Conservation (phyloP, 805 yeast genomes). For the Candida mattraensis region DNA sequence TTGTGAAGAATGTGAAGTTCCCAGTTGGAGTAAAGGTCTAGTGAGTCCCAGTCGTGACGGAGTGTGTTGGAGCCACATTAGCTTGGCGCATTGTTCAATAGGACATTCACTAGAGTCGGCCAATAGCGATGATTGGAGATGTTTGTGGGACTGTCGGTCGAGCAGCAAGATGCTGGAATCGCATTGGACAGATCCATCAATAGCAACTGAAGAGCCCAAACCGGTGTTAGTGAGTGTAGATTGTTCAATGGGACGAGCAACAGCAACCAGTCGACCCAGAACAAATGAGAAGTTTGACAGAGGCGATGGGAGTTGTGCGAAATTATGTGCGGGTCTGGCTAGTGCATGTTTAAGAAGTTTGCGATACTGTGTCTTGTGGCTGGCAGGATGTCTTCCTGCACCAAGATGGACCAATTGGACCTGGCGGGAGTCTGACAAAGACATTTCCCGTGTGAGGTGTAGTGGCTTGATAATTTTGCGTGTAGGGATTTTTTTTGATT, state of each 20-base stretch:
- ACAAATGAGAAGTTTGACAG: too few relatives aligned
- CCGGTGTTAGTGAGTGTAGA: slow-evolving; percentile 50
- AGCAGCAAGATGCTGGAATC: slow-evolving; percentile 41
- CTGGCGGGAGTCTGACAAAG: too few relatives aligned
- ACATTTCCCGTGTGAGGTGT: not conserved
- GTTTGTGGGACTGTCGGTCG: slow-evolving; percentile 14
- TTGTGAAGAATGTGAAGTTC: slow-evolving; percentile 10
- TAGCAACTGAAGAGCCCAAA: slow-evolving; percentile 44
- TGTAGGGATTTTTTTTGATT: too few relatives aligned
- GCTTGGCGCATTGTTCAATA: slow-evolving; percentile 26
- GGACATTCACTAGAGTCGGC: slow-evolving; percentile 31
- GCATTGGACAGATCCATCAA: slow-evolving; percentile 42
- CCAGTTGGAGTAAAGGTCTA: slow-evolving; percentile 32
- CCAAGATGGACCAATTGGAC: slow-evolving; percentile 53
- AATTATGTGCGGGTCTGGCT: not conserved
- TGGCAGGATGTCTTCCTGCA: slow-evolving; percentile 44
- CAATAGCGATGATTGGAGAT: slow-evolving; percentile 18
- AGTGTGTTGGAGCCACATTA: slow-evolving; percentile 25
- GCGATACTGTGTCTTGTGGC: slow-evolving; percentile 1
- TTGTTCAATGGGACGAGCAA: slow-evolving; percentile 30
- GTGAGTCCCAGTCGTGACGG: slow-evolving; percentile 28
- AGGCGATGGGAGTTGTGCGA: not conserved
- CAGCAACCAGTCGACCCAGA: slow-evolving; percentile 7
- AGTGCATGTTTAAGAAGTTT: slow-evolving; percentile 5
- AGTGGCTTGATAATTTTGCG: too few relatives aligned